Conservation (phyloP, 768 basidiomycete genomes). For the Lactarius indigo region DNA sequence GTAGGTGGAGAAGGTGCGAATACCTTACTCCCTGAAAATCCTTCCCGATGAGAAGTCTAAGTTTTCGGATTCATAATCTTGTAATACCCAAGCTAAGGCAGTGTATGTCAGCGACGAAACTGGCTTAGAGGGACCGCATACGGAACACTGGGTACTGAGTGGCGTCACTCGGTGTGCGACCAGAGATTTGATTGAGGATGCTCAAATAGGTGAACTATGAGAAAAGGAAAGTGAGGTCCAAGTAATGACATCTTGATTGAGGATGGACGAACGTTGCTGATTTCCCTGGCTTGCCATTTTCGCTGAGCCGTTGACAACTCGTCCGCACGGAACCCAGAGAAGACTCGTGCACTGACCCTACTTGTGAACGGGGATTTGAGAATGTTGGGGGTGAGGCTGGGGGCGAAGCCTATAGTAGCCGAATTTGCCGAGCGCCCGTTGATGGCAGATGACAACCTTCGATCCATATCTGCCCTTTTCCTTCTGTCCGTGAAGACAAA, state of each 20-base stretch:
- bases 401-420: conserved; percentile 24
- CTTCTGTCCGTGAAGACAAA: conserved; percentile 74
- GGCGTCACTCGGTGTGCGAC: conserved; percentile 90
- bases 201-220: conserved; percentile 82
- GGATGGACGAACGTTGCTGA: conserved; percentile 70
- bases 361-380: conserved; percentile 55
- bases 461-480: conserved; percentile 57
- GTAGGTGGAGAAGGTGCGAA: neutral
- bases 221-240: conserved; percentile 8
- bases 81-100: conserved; percentile 76
- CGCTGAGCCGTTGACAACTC: conserved; percentile 69
- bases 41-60: conserved; percentile 61
- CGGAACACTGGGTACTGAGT: conserved; percentile 93
- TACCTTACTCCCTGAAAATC: conserved; percentile 69
- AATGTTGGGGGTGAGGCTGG: conserved; percentile 44
- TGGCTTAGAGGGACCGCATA: conserved; percentile 35
- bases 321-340: conserved; percentile 51
- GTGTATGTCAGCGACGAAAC: neutral
- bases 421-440: conserved; percentile 31
- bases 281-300: conserved; percentile 86
- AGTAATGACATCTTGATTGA: neutral
- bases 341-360: conserved; percentile 46
- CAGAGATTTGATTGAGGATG: conserved; percentile 87
- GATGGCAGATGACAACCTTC: conserved; percentile 49
- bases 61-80: conserved; percentile 72